Percentiles rank a stretch among this genome's conserved stretches.
phyloP scores from a whole-genome alignment of 768 basidiomycete genomes.

The Neoboletus brunneissimus region DNA sequence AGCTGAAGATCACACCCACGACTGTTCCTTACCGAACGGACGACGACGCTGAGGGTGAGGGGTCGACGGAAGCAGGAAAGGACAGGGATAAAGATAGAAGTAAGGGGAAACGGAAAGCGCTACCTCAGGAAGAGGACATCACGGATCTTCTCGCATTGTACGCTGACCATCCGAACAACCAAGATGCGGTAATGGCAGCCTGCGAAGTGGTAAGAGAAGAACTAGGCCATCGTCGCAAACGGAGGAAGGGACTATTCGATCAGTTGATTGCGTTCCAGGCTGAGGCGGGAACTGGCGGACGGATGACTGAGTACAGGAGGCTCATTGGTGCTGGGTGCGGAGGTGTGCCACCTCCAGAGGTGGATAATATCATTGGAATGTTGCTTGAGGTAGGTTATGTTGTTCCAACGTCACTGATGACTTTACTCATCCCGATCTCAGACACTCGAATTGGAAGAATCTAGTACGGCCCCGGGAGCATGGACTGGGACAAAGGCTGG shows the following conservation, averaged over 20 bases:
- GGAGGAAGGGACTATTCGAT: slow-evolving; percentile 71
- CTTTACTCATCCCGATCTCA: slow-evolving; percentile 27
- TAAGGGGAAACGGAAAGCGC: slow-evolving; percentile 56
- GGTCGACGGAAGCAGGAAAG: slow-evolving; percentile 33
- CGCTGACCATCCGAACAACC: slow-evolving; percentile 54
- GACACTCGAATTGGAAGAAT: slow-evolving; percentile 83
- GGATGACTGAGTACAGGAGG: slow-evolving; percentile 85
- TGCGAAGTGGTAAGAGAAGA: slow-evolving; percentile 67
- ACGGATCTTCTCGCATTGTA: slow-evolving; percentile 62
- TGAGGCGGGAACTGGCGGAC: slow-evolving; percentile 85
- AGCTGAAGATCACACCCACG: slow-evolving; percentile 45
- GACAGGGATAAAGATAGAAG: slow-evolving; percentile 44
- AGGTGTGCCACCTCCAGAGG: slow-evolving; percentile 79
- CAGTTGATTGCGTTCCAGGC: slow-evolving; percentile 78
- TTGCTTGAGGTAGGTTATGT: slow-evolving; percentile 67
- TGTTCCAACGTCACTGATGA: not conserved
- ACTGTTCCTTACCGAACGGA: slow-evolving; percentile 47
- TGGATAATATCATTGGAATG: slow-evolving; percentile 82
- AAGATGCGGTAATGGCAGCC: slow-evolving; percentile 47
- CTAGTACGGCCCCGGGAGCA: slow-evolving; percentile 51
- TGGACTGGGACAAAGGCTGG: slow-evolving; percentile 37
- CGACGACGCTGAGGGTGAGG: slow-evolving; percentile 43
- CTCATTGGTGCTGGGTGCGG: slow-evolving; percentile 91
- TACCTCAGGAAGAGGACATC: slow-evolving; percentile 52
- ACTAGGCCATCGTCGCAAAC: slow-evolving; percentile 59